Conservation (phyloP, 202 grass and related monocot species). For the Setaria italica region DNA sequence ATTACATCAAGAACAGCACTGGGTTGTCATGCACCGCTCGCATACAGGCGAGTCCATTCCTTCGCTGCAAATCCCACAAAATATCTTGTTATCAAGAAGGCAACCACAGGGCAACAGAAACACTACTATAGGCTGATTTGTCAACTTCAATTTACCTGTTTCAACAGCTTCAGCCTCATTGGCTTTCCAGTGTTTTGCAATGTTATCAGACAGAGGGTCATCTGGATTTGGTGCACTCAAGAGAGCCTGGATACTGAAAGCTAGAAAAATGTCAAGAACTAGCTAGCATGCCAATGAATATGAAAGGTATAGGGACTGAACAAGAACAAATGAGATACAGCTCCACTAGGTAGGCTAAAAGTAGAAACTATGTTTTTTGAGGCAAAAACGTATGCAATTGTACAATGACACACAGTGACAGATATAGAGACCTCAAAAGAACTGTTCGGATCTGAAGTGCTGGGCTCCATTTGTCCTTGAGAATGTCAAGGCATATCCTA, state of each 20-base stretch:
- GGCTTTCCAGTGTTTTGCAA: constrained; percentile 87
- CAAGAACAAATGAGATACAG: not conserved
- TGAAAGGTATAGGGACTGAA: not conserved
- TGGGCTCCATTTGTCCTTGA: constrained; percentile 93
- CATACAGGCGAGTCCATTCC: constrained; percentile 85
- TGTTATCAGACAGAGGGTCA: constrained; percentile 85
- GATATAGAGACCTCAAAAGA: constrained; percentile 61
- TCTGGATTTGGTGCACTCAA: constrained; percentile 87
- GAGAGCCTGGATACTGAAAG: constrained; percentile 84
- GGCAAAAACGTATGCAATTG: not conserved
- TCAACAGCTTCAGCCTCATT: constrained; percentile 87
- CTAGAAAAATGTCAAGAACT: constrained; percentile 27
- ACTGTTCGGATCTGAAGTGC: constrained; percentile 89
- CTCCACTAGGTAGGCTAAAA: constrained; percentile 4
- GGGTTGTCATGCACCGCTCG: constrained; percentile 55
- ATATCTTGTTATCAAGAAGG: not conserved
- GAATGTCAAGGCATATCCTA: constrained; percentile 93
- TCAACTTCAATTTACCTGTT: constrained; percentile 54
- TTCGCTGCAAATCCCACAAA: constrained; percentile 60
- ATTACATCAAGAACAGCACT: constrained; percentile 42
- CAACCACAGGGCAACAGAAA: not conserved
- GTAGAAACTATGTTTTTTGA: constrained; percentile 10
- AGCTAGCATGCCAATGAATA: not conserved
- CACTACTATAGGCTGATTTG: not conserved
- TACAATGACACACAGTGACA: not conserved